Base-by-base conservation (phyloP, 768 basidiomycete species). In the Phlebiopsis gigantea region DNA sequence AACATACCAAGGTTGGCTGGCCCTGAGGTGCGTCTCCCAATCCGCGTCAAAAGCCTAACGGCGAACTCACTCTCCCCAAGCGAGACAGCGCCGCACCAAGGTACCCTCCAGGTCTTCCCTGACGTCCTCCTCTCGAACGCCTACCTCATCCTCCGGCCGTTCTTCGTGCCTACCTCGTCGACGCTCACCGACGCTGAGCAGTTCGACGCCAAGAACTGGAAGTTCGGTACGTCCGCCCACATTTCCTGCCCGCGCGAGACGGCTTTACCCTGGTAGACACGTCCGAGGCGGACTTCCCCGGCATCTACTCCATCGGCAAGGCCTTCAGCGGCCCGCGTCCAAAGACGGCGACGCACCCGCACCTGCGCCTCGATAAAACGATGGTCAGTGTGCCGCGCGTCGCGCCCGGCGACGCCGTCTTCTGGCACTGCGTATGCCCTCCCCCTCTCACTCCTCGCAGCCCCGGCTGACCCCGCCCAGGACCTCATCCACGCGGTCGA, bases 1-100 rank as follows among this genome's bases (percentile, higher is more conserved):
- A 39, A 82, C 84, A 2, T 90, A 85, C 73, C 88, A 90, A 63
- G 88, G 87, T n/a, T 90, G 88, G 88, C 67, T 87, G 14, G 77
- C 86, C 1, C 74, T 87, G 75, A 84, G 82, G 83, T 86, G 39
- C 14, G 45, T 3, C 64, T 56, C 28, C 34, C 8, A 50, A 42
- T 14, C 42, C 8, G n/a, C 29, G 14, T 15, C 2, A n/a, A 4
- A n/a, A 6, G 31, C 1, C 17, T 1, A 5, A 21, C 19, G 1
- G 24, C 25, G 44, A 48, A 30, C n/a, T 59, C 53, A 25, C 46
- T 55, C 24, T 50, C 25, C 19, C 57, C 52, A 21, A 84, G 81
- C 59, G 80, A 86, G 62, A 90, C 82, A 12, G 84, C 75, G 0
- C 88, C 88, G 0, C 79, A 74, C 0, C 78, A 90, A 65, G 89